Conservation (phyloP, 257 asterid genomes). For the Fraxinus anomala region DNA sequence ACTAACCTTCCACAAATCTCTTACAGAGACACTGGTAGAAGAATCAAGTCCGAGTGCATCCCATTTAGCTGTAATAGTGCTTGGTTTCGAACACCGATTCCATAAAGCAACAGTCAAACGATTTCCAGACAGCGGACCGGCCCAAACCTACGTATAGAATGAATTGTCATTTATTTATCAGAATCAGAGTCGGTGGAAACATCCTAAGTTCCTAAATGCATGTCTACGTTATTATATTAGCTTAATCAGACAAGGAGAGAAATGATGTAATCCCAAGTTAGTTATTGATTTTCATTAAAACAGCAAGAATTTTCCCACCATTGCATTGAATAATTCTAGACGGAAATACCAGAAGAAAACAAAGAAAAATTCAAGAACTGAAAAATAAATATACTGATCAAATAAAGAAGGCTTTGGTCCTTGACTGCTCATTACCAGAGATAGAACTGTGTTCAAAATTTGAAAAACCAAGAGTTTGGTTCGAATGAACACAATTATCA, state of each 20-base stretch:
- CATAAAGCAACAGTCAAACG: slow-evolving; percentile 77
- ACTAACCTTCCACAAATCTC: slow-evolving; percentile 88
- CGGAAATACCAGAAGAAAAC: background rate
- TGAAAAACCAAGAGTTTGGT: no score
- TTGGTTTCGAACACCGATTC: slow-evolving; percentile 72
- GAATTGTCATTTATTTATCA: background rate
- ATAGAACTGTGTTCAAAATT: background rate
- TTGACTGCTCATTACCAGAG: background rate
- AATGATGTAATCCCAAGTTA: no score
- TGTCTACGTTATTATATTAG: background rate
- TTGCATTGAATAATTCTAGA: background rate
- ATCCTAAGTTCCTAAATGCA: no score
- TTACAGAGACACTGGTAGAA: slow-evolving; percentile 63
- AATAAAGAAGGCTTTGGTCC: background rate
- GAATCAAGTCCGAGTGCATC: slow-evolving; percentile 70
- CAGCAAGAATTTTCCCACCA: no score
- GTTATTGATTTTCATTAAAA: no score
- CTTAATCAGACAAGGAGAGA: background rate
- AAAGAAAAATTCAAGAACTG: no score
- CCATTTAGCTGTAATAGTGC: slow-evolving; percentile 70
- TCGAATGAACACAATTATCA: background rate
- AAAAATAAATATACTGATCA: background rate
- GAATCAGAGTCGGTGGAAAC: background rate
- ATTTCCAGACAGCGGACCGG: slow-evolving; percentile 87
- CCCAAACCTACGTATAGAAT: slow-evolving; percentile 70